Evolutionary conservation across 1,139 yeast species (phyloP).

Genomic region (Hansenula lynferdii): DNA sequence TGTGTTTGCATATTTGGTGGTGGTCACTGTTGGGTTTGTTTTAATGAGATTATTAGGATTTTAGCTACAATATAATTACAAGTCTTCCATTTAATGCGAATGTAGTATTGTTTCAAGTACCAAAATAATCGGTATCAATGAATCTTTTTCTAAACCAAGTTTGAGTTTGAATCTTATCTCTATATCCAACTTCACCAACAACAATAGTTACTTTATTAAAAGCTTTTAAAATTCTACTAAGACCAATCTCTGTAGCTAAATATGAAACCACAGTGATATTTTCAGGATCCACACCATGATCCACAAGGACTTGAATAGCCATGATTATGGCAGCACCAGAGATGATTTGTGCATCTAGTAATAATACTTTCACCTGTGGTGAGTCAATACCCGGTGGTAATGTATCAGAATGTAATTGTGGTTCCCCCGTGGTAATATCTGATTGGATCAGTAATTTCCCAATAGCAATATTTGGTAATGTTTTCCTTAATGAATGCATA

Average conservation of each 20-base stretch:
- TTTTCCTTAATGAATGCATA: conserved; percentile 66
- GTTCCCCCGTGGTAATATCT: conserved; percentile 87
- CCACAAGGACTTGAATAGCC: conserved; percentile 86
- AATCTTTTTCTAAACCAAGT: conserved; percentile 61
- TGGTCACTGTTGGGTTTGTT: conserved; percentile 76
- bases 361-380: conserved; percentile 43
- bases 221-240: conserved; percentile 67
- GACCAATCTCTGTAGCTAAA: conserved; percentile 75
- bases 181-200: conserved; percentile 58
- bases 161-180: conserved; percentile 22
- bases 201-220: conserved; percentile 66
- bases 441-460: conserved; percentile 88
- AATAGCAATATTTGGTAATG: conserved; percentile 70
- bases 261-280: conserved; percentile 69
- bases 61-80: no score
- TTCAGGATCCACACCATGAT: conserved; percentile 61
- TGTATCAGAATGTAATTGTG: conserved; percentile 76
- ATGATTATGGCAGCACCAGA: conserved; percentile 94
- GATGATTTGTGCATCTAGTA: conserved; percentile 83
- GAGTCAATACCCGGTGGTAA: conserved; percentile 36
- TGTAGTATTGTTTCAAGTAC: conserved; percentile 38
- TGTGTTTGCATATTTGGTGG: conserved; percentile 58
- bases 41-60: conserved; percentile 57
- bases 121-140: conserved; percentile 76
- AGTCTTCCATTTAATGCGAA: no score